Evolutionary conservation across 2,329 filamentous ascomycete genomes (phyloP).

Genomic region (Endothia cerciana): DNA sequence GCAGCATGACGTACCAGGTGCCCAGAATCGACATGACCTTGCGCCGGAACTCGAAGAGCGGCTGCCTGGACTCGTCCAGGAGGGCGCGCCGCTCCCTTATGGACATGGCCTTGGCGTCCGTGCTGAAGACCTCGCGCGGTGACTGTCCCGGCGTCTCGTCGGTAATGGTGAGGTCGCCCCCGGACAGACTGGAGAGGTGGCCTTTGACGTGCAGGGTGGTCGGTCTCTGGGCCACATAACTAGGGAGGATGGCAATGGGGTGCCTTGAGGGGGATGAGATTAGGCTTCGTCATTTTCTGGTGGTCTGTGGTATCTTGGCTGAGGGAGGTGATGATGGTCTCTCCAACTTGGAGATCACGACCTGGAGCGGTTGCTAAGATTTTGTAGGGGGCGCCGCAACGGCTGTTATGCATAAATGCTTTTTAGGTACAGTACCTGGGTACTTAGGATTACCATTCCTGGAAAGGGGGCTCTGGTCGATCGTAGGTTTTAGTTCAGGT

Average conservation of each 20-base stretch:
- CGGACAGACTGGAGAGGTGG: not conserved
- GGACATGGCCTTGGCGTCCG: slow-evolving; percentile 2
- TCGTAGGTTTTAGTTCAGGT: not conserved
- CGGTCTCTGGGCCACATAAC: slow-evolving; percentile 4
- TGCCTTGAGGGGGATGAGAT: not conserved
- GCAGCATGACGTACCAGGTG: slow-evolving; percentile 4
- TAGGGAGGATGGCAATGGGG: not conserved
- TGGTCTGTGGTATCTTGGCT: not conserved
- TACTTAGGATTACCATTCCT: no score
- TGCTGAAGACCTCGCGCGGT: slow-evolving; percentile 3
- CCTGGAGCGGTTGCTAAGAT: no score
- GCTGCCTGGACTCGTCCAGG: not conserved
- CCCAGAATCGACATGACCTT: not conserved
- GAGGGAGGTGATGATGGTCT: not conserved
- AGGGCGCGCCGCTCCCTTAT: slow-evolving; percentile 3
- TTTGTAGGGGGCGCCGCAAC: no score
- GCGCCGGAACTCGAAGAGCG: not conserved
- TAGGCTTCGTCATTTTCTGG: not conserved
- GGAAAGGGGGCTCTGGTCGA: no score
- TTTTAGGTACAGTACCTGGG: not conserved
- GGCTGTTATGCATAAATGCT: not conserved
- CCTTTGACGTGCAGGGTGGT: slow-evolving; percentile 1
- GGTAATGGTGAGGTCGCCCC: slow-evolving; percentile 3
- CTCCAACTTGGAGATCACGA: not conserved
- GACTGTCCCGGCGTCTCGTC: slow-evolving; percentile 2